Conservation (phyloP, 2,329 filamentous ascomycete genomes). For the Pezicula radicicola region DNA sequence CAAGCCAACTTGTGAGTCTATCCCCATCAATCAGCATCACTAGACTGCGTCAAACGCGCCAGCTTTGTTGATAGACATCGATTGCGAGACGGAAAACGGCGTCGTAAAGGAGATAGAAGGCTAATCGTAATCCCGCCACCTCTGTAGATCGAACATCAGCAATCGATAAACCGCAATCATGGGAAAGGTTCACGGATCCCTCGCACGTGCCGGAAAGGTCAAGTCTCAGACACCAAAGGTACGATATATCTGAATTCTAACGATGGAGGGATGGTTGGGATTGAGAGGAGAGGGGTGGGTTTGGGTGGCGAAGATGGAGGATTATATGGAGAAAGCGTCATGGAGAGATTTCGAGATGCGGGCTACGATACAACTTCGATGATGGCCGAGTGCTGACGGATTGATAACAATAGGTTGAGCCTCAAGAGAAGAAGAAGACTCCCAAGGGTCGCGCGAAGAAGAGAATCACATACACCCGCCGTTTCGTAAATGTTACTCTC, state of each 20-base stretch:
- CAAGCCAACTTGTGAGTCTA: not conserved
- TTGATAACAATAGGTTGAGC: constrained; percentile 64
- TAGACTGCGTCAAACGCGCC: not conserved
- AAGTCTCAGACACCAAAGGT: constrained; percentile 95
- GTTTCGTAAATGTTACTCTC: constrained; percentile 97
- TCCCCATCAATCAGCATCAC: not conserved
- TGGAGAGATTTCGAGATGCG: not conserved
- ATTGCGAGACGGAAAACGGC: not conserved
- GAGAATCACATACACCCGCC: constrained; percentile 92
- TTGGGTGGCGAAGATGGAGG: constrained; percentile 1
- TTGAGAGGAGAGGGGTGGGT: not conserved
- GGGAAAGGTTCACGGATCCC: constrained; percentile 93
- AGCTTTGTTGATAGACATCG: not conserved
- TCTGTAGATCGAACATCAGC: constrained; percentile 22
- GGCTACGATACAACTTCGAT: not conserved
- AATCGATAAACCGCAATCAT: constrained; percentile 54
- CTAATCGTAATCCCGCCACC: constrained; percentile 18
- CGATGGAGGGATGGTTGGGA: constrained; percentile 3
- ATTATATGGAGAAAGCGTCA: not conserved
- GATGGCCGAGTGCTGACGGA: constrained; percentile 20
- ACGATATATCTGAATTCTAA: constrained; percentile 36
- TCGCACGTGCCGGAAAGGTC: constrained; percentile 96
- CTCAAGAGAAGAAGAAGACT: constrained; percentile 92
- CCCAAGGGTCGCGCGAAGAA: constrained; percentile 98
- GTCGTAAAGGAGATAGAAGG: not conserved